Conservation (phyloP, 2,329 filamentous ascomycete genomes). For the Neonectria neomacrospora region DNA sequence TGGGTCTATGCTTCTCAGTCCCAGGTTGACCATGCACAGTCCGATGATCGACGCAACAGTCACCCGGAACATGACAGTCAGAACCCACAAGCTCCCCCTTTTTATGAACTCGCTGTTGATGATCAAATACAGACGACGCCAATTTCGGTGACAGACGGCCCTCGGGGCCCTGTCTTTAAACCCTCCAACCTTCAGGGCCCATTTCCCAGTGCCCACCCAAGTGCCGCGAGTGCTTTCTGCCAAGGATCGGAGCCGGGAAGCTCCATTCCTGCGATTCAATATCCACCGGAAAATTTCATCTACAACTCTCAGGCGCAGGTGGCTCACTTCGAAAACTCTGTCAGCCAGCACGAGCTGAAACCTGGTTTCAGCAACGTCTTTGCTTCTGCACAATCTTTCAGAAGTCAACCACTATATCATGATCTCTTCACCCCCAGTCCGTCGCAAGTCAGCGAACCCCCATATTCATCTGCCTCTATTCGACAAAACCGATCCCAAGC, state of each 20-base stretch:
- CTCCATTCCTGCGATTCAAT: slow-evolving; percentile 10
- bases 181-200: slow-evolving; percentile 6
- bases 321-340: not conserved
- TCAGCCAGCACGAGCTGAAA: not conserved
- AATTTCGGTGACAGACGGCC: slow-evolving; percentile 24
- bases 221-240: slow-evolving; percentile 22
- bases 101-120: slow-evolving; percentile 37
- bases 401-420: not conserved
- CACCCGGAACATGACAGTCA: slow-evolving; percentile 40
- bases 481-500: not conserved
- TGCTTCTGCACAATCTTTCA: slow-evolving; percentile 1
- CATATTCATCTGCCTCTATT: not conserved
- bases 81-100: slow-evolving; percentile 33
- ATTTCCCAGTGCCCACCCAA: slow-evolving; percentile 4
- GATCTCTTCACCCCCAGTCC: too few relatives aligned
- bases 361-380: not conserved
- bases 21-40: slow-evolving; percentile 19
- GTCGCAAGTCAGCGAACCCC: not conserved
- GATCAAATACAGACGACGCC: slow-evolving; percentile 34
- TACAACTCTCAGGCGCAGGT: not conserved
- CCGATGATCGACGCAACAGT: slow-evolving; percentile 34
- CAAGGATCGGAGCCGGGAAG: slow-evolving; percentile 4
- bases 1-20: slow-evolving; percentile 20
- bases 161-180: slow-evolving; percentile 32
- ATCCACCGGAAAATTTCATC: not conserved